Conservation (phyloP, 257 asterid species). For the Cordia subcordata region DNA sequence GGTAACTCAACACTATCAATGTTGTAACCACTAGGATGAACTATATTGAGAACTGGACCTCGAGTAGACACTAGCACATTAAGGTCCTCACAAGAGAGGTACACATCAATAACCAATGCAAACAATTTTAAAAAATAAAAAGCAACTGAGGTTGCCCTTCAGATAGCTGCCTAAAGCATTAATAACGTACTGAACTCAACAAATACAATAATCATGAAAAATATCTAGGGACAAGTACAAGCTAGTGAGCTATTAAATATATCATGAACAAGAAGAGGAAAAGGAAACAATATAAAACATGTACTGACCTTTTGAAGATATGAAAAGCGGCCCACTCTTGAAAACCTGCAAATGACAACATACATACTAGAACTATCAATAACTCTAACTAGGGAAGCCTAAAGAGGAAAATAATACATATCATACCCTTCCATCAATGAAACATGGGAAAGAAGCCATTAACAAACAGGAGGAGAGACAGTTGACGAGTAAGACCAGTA, state of each 20-base stretch:
- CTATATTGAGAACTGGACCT: too few relatives aligned
- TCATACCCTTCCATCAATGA: background rate
- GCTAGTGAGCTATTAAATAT: background rate
- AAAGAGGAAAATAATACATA: background rate
- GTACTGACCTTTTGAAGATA: slow-evolving; percentile 88
- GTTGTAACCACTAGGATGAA: too few relatives aligned
- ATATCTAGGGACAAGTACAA: too few relatives aligned
- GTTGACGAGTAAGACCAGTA: too few relatives aligned
- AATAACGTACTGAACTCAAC: too few relatives aligned
- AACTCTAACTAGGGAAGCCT: background rate
- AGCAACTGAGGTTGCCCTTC: too few relatives aligned
- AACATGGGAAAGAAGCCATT: background rate
- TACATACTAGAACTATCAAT: background rate
- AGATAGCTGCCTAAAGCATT: too few relatives aligned
- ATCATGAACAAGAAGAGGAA: background rate
- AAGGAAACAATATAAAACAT: background rate
- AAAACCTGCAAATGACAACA: slow-evolving; percentile 61
- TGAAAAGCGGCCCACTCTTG: slow-evolving; percentile 97
- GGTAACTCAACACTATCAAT: too few relatives aligned
- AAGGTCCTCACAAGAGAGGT: too few relatives aligned
- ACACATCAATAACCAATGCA: slow-evolving; percentile 1
- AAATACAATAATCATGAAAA: too few relatives aligned
- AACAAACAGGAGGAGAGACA: background rate
- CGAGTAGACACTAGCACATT: too few relatives aligned
- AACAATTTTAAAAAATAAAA: background rate